Base-by-base conservation (phyloP, 257 asterid genomes). In the Gynochthodes officinalis region DNA sequence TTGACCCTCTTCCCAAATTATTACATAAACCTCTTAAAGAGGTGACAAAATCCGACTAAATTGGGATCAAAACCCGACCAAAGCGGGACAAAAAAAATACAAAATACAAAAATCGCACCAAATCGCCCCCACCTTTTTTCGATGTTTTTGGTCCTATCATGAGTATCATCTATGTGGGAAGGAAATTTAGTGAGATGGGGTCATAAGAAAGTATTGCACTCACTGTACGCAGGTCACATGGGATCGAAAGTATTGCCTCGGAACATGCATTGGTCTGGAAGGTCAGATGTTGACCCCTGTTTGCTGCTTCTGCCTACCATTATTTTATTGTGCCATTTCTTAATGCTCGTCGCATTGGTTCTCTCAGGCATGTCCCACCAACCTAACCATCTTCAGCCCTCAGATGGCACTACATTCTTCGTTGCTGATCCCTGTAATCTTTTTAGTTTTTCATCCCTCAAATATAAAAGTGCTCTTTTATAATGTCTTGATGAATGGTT, bases 161-260 rank as follows among this genome's bases (percentile, higher is more conserved):
- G 48, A 42, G 48, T 5, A 42, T 42, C 5, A 42, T 37, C 40
- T 37, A 37, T 37, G 48, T 16, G 48, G 46, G 27, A 35, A 19
- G 28, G n/a, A 62, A 37, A 37, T 46, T 8, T n/a, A 46, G 0
- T 67, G 39, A 32, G 23, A 49, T 44, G 15, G 76, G 77, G 37
- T 64, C 71, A 63, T 19, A 37, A 35, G 3, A 63, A 46, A 18
- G 58, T 53, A 21, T 21, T 53, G 3, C 1, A 19, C 59, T 30
- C 6, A 55, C n/a, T 5, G 19, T 57, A 70, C 83, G 86, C 86
- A 73, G 74, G 67, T 75, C 89, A 82, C 95, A 88, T 86, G 91
- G 86, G 70, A 35, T 69, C 11, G 67, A 7, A 46, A 68, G 76
- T 18, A 13, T 13, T 7, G 10, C 48, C 48, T 54, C 63, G 77